Conservation (phyloP, 2,329 filamentous ascomycete genomes). For the Purpureocillium takamizusanense region DNA sequence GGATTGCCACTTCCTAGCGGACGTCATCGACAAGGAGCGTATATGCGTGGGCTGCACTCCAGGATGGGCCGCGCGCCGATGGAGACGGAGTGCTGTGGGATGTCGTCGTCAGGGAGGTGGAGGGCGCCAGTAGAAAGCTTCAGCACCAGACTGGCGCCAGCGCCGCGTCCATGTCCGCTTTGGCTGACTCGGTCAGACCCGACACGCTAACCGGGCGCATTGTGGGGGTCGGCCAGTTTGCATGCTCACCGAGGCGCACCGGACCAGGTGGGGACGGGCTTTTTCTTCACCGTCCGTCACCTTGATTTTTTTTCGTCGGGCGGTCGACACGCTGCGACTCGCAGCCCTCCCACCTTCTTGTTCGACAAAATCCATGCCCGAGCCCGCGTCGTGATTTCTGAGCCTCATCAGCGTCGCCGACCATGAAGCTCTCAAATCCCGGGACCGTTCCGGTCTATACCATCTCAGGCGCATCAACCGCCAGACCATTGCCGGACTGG, state of each 20-base stretch:
- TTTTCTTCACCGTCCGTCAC: slow-evolving; percentile 1
- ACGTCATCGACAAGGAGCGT: no score
- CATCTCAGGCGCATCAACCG: slow-evolving; percentile 82
- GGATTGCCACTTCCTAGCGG: no score
- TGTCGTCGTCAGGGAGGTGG: neutral
- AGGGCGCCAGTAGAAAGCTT: neutral
- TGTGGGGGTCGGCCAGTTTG: neutral
- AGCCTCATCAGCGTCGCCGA: neutral
- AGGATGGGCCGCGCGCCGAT: no score
- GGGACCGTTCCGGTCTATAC: slow-evolving; percentile 88
- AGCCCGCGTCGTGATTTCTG: neutral
- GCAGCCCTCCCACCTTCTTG: no score
- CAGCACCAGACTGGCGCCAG: neutral
- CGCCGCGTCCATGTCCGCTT: neutral
- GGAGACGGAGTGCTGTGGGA: no score
- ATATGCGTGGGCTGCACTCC: no score
- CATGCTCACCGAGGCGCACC: slow-evolving; percentile 1
- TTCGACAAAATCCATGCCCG: neutral
- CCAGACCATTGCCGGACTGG: slow-evolving; percentile 89
- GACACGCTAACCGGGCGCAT: slow-evolving; percentile 1
- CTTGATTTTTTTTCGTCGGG: slow-evolving; percentile 3
- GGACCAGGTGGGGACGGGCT: neutral
- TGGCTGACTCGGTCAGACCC: slow-evolving; percentile 6
- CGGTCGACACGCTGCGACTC: no score
- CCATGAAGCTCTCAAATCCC: slow-evolving; percentile 75